Conservation (phyloP, 345 rosid species). For the Aegle marmelos region DNA sequence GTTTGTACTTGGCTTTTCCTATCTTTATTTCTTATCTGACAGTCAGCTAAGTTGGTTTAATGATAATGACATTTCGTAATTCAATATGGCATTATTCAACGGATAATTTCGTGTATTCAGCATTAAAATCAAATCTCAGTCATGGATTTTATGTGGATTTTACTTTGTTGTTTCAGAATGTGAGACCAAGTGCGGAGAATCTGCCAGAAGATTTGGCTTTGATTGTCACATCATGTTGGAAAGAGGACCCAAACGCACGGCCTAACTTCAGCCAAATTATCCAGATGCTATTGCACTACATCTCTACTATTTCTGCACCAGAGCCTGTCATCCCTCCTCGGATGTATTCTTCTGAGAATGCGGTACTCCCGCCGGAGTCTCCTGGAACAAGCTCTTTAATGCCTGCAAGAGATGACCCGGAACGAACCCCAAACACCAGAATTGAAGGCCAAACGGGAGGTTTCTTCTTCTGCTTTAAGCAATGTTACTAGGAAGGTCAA, state of each 20-base stretch:
- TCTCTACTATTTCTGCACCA: conserved; percentile 54
- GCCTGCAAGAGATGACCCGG: conserved; percentile 51
- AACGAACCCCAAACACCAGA: conserved; percentile 32
- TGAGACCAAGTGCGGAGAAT: conserved; percentile 80
- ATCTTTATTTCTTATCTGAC: not conserved
- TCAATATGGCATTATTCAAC: not conserved
- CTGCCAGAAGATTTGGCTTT: conserved; percentile 72
- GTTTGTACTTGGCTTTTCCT: not conserved
- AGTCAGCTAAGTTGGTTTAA: not conserved
- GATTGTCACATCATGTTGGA: conserved; percentile 95
- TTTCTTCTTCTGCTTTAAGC: conserved; percentile 75
- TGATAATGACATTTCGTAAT: not conserved
- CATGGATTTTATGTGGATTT: not conserved
- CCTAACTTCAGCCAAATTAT: conserved; percentile 84
- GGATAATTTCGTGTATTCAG: not conserved
- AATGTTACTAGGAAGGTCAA: conserved; percentile 40
- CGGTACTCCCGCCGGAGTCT: conserved; percentile 77
- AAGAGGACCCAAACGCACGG: conserved; percentile 86
- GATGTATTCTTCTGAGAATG: conserved; percentile 49
- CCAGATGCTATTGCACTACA: conserved; percentile 73
- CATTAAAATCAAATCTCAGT: not conserved
- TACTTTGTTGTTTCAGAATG: conserved; percentile 48
- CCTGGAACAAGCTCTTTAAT: conserved; percentile 87
- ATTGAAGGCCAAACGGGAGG: conserved; percentile 49
- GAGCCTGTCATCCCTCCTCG: conserved; percentile 53